Conservation (phyloP, 2,329 filamentous ascomycete genomes). For the Penicillium freii region DNA sequence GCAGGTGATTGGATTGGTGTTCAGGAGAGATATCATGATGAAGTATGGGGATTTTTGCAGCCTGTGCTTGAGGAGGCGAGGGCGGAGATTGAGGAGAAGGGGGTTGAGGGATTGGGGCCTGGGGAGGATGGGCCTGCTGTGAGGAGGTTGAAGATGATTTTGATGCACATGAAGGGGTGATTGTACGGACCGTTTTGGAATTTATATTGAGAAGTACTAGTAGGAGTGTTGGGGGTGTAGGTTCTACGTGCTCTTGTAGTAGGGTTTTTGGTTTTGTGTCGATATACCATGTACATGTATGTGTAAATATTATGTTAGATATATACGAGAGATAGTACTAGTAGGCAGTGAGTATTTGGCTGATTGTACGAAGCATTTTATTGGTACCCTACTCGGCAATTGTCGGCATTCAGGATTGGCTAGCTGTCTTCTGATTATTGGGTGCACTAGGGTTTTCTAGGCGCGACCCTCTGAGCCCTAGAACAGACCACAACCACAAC, state of each 20-base stretch:
- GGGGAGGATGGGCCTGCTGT: slow-evolving; percentile 37
- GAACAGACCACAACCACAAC: not conserved
- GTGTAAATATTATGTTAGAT: not conserved
- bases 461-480: too few relatives aligned
- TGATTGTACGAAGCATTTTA: not conserved
- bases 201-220: not conserved
- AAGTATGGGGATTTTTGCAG: slow-evolving; percentile 66
- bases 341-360: not conserved
- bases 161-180: slow-evolving; percentile 37
- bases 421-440: not conserved
- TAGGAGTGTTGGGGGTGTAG: not conserved
- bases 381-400: not conserved
- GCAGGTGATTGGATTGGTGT: slow-evolving; percentile 36
- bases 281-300: not conserved
- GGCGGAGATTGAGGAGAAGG: slow-evolving; percentile 52
- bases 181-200: not conserved
- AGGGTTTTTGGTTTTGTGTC: not conserved
- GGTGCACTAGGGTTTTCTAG: too few relatives aligned
- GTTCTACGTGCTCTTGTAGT: not conserved
- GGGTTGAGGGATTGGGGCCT: not conserved
- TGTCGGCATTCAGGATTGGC: not conserved
- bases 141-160: slow-evolving; percentile 40
- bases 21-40: slow-evolving; percentile 49
- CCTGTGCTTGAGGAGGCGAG: slow-evolving; percentile 57
- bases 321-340: not conserved